Evolutionary conservation across 2,329 filamentous ascomycete species (phyloP), one percentile per base, ranked within the genome.

Genomic region (Epichloe amarillans): DNA sequence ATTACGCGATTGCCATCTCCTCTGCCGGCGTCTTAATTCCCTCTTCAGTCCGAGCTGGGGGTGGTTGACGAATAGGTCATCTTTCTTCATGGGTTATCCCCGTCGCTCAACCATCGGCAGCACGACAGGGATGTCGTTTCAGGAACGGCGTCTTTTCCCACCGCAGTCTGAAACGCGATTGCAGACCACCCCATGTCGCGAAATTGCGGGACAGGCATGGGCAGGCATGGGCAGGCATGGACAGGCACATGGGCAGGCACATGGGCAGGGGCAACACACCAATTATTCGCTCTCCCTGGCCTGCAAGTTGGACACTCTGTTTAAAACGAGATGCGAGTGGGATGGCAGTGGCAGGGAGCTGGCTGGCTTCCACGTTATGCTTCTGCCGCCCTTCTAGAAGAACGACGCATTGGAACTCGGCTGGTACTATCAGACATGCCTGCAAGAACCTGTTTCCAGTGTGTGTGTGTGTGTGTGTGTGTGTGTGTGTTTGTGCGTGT

Each of bases 321-420:
- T 44, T 51, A 46, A 49, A 46, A 47, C 49, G 48, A 46, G 49
- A 36, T 50, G 51, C 21, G 21, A 41, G 47, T 30, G 30, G 30
- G 10, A 30, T 11, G 30, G 30, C 30, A 30, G 10, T 40, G 50
- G 45, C 36, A 21, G 44, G 38, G 26, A 42, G 37, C 47, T 46
- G 42, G 26, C 17, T 11, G 36, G 26, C 30, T 11, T 26, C 26
- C 19, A 26, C 6, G 39, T 37, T 17, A 37, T 40, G 52, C 59
- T 64, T 64, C 62, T 64, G 56, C 60, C 61, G 61, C 53, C 50
- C 53, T 64, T 64, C 62, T 62, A 62, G 62, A 64, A 63, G 52
- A 33, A 44, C 14, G 19, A 42, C 15, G 49, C 41, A 19, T 40
- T n/a, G 12, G 21, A 8, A 8, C 21, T 26, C 23, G 6, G 7